Evolutionary conservation across 176 grass and related monocot genomes (phyloP), one percentile per base, ranked within the genome.

Genomic region (Thinopyrum elongatum): DNA sequence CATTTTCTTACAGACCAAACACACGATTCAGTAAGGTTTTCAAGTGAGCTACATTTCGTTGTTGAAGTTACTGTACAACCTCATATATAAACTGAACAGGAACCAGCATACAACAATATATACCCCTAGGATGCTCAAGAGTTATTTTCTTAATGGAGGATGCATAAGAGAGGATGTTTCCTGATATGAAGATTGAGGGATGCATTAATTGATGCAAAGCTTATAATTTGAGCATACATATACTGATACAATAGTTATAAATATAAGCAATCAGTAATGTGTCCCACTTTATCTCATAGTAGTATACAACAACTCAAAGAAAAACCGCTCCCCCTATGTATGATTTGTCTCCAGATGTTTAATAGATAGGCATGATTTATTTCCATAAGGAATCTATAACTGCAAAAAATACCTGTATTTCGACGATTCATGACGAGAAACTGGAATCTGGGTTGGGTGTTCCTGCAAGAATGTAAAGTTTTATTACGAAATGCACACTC

Each of bases 391-490:
- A 1, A 34, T 38, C 16, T n/a, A 67, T 26, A 31, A n/a, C 34
- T 27, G 65, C 25, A 59, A 78, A 36, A 59, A 14, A 21, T 86
- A 94, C 92, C 92, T 89, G 78, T 87, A 87, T 91, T 91, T 67
- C 75, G 66, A 60, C 82, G 84, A 66, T 94, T 94, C 92, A 94
- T 91, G 81, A 94, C 29, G 58, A 94, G 29, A 76, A 94, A 85
- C 31, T 94, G 87, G 74, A 94, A 91, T 85, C 78, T 89, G 69
- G 87, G 81, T 77, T 94, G 89, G 44, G 81, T 74, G 34, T 87
- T 91, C 81, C 92, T 94, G 46, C 81, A 86, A 73, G 42, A 76
- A 31, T 76, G 30, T 7, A 31, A 55, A 21, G 17, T 55, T 9
- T 53, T 28, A 55, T 55, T 55, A 55, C 16, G 17, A 76, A 31